Percentiles rank a stretch among this genome's conserved stretches.
Conservation (phyloP, 169 alveolate genomes). For the Theileria sp. region DNA sequence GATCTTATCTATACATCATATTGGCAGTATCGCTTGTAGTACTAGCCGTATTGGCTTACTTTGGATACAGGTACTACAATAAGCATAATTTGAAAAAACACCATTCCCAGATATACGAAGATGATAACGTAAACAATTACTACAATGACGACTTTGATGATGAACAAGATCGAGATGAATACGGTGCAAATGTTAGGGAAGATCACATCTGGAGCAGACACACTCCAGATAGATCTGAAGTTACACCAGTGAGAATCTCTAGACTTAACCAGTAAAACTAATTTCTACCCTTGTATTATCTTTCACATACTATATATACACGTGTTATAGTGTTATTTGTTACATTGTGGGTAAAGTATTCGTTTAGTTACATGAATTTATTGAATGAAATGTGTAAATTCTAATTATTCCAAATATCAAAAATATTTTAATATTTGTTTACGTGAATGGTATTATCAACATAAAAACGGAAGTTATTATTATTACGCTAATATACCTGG, state of each 20-base stretch:
- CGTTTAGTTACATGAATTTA: background rate
- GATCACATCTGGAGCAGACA: slow-evolving; percentile 62
- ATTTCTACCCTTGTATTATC: background rate
- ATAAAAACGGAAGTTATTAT: slow-evolving; percentile 43
- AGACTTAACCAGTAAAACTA: slow-evolving; percentile 11
- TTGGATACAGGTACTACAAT: background rate
- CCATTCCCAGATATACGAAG: background rate
- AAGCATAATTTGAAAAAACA: background rate
- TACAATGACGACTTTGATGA: slow-evolving; percentile 30
- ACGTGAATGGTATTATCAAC: slow-evolving; percentile 62
- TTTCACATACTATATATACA: background rate
- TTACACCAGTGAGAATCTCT: slow-evolving; percentile 61
- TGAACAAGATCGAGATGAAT: background rate
- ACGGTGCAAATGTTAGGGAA: background rate
- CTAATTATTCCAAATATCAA: slow-evolving; percentile 54
- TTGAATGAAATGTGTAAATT: slow-evolving; percentile 34
- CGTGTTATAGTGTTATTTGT: background rate
- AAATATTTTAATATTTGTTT: slow-evolving; percentile 56
- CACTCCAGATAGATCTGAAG: slow-evolving; percentile 49
- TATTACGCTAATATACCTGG: slow-evolving; percentile 67
- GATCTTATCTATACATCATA: background rate
- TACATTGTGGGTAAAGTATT: background rate
- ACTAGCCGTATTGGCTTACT: slow-evolving; percentile 7
- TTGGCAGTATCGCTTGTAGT: slow-evolving; percentile 1
- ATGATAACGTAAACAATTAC: slow-evolving; percentile 26